A percentile compares a stretch with the other conserved stretches of the same genome.
These are phyloP conservation scores for Acacia confusa DNA, from an alignment of 306 rosid genomes.

Conservation along the genomic window DNA sequence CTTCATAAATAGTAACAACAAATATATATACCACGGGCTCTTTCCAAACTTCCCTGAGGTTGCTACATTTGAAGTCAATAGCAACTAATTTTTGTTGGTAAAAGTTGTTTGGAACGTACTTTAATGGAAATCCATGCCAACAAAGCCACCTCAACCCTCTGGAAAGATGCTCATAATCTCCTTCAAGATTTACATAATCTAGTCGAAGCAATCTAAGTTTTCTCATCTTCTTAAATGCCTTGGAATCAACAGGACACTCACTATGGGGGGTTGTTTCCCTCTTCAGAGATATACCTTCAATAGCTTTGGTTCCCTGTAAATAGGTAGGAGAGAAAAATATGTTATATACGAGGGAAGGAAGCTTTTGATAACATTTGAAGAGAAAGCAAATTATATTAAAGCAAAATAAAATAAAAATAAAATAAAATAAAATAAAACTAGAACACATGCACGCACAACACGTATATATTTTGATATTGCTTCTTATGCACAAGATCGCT, in stretches of 20 bases:
- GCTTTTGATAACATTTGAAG: neutral
- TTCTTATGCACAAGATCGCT: neutral
- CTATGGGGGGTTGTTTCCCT: neutral
- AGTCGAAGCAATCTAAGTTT: conserved; percentile 44
- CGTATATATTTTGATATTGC: neutral
- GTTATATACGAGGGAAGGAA: neutral
- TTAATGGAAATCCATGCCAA: conserved; percentile 39
- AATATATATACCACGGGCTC: conserved; percentile 30
- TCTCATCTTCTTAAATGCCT: conserved; percentile 41
- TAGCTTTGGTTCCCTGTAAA: conserved; percentile 14
- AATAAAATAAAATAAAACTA: no score
- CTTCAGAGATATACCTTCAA: conserved; percentile 24
- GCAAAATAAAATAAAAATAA: no score
- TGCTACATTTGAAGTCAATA: conserved; percentile 35
- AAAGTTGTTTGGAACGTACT: conserved; percentile 30
- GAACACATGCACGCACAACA: no score
- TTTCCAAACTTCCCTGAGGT: conserved; percentile 38
- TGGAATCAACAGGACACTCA: neutral
- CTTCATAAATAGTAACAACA: neutral
- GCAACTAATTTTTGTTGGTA: conserved; percentile 28
- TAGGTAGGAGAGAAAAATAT: neutral
- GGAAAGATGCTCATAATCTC: conserved; percentile 34
- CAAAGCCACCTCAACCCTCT: conserved; percentile 36
- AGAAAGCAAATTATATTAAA: neutral
- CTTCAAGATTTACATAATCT: conserved; percentile 6